phyloP scores from a whole-genome alignment of 257 asterid genomes.

The Solanum gandarillasii region DNA sequence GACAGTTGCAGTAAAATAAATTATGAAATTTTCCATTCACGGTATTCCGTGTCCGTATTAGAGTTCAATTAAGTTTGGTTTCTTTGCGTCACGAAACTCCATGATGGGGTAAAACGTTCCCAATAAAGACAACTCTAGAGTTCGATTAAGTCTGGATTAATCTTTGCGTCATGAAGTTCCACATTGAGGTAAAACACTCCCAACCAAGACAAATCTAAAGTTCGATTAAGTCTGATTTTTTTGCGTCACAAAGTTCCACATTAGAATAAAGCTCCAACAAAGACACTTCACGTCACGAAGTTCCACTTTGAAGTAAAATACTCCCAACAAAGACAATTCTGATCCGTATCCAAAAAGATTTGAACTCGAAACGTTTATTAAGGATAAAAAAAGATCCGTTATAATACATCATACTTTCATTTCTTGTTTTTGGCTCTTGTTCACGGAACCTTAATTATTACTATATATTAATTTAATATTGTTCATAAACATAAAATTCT shows the following conservation, averaged over 20 bases:
- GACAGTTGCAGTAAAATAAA: not conserved
- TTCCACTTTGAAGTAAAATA: not conserved
- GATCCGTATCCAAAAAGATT: not conserved
- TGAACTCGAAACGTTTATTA: not conserved
- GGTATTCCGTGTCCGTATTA: not conserved
- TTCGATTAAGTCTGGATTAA: not conserved
- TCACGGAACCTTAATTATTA: not conserved
- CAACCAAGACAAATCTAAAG: fast-evolving
- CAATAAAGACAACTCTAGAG: not conserved
- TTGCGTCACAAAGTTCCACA: not conserved
- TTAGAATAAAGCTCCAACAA: not conserved
- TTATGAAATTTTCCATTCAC: not conserved
- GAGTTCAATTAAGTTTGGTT: not conserved
- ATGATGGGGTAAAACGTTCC: not conserved
- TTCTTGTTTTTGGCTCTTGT: not conserved
- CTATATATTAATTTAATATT: not conserved
- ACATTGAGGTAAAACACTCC: not conserved
- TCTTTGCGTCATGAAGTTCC: not conserved
- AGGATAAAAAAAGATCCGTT: not conserved
- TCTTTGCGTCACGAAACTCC: not conserved
- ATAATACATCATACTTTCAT: not conserved
- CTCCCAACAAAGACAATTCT: not conserved
- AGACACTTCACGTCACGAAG: not conserved
- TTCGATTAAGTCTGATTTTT: too few relatives aligned
- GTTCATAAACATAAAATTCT: not conserved